Evolutionary conservation across 495 filamentous ascomycete species (phyloP).

Genomic region (Talaromyces nanjingensis): DNA sequence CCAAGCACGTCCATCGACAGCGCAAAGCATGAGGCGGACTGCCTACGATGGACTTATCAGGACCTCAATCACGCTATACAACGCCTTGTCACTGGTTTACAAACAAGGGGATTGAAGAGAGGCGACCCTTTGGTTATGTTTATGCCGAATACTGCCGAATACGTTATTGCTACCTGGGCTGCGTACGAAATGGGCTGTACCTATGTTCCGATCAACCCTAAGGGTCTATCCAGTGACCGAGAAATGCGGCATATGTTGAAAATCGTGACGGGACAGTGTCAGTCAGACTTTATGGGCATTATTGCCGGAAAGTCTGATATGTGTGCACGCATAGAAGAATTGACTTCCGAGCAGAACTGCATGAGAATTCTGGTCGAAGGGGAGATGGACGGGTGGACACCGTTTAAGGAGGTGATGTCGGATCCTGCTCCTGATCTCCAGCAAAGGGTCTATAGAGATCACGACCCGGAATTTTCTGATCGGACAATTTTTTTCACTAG

Average conservation of each 20-base stretch:
- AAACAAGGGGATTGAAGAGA: slow-evolving; percentile 2
- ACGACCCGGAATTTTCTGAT: not conserved
- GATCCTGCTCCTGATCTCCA: not conserved
- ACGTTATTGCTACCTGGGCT: slow-evolving; percentile 16
- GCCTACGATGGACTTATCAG: slow-evolving; percentile 16
- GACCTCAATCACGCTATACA: slow-evolving; percentile 10
- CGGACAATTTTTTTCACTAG: slow-evolving; percentile 32
- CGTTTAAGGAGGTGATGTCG: slow-evolving; percentile 11
- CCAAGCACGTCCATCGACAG: not conserved
- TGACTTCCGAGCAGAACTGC: slow-evolving; percentile 6
- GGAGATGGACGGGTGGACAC: slow-evolving; percentile 11
- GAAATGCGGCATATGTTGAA: slow-evolving; percentile 16
- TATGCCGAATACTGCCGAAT: slow-evolving; percentile 14
- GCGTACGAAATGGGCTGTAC: slow-evolving; percentile 14
- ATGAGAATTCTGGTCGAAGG: slow-evolving; percentile 13
- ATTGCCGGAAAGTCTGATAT: slow-evolving; percentile 10
- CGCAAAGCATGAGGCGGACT: slow-evolving; percentile 2
- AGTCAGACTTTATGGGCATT: slow-evolving; percentile 1
- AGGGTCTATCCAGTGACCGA: slow-evolving; percentile 3
- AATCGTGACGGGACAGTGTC: slow-evolving; percentile 7
- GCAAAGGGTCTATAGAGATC: not conserved
- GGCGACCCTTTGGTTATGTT: slow-evolving; percentile 13
- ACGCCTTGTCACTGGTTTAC: slow-evolving; percentile 9
- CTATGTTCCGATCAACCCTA: slow-evolving; percentile 17
- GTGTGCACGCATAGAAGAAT: slow-evolving; percentile 9